A percentile compares a stretch with the other conserved stretches of the same genome.
These are phyloP conservation scores for Scortechinia acanthostroma DNA, from an alignment of 2,329 filamentous ascomycete genomes.

Conservation along the genomic window DNA sequence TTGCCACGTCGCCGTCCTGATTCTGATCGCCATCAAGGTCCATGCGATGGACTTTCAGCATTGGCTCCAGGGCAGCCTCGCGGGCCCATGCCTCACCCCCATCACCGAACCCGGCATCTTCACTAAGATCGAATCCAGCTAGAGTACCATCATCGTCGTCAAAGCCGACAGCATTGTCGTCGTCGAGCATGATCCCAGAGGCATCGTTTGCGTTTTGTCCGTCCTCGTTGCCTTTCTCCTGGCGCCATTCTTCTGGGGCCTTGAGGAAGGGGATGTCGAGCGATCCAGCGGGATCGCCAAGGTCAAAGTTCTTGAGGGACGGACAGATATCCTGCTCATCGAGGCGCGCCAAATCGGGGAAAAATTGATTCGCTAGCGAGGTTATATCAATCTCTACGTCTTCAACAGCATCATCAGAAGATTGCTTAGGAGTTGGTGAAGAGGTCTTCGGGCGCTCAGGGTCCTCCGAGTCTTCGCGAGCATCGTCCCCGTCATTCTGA, in stretches of 20 bases:
- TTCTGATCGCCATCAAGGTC: conserved; percentile 43
- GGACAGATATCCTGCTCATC: conserved; percentile 90
- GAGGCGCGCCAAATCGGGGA: conserved; percentile 70
- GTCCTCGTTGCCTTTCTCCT: conserved; percentile 56
- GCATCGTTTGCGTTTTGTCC: conserved; percentile 53
- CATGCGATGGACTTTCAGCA: conserved; percentile 72
- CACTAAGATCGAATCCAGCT: conserved; percentile 62
- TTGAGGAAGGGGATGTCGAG: conserved; percentile 89
- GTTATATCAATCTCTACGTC: conserved; percentile 74
- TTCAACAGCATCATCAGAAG: conserved; percentile 27
- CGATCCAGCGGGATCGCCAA: conserved; percentile 77
- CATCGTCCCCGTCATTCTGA: conserved; percentile 28
- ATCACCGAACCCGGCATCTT: conserved; percentile 81
- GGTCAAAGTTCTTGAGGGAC: conserved; percentile 85
- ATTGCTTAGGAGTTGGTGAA: conserved; percentile 17
- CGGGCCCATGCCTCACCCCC: conserved; percentile 93
- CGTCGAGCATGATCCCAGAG: conserved; percentile 78
- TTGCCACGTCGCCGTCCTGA: conserved; percentile 43
- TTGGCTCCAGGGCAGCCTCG: conserved; percentile 78
- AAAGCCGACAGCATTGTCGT: conserved; percentile 76
- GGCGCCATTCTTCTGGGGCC: conserved; percentile 77
- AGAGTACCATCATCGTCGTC: conserved; percentile 72
- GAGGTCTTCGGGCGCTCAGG: conserved; percentile 35
- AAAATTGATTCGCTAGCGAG: conserved; percentile 72
- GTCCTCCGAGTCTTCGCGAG: conserved; percentile 25